phyloP scores from a whole-genome alignment of 2,329 filamentous ascomycete genomes.

The Ceratocystis smalleyi region DNA sequence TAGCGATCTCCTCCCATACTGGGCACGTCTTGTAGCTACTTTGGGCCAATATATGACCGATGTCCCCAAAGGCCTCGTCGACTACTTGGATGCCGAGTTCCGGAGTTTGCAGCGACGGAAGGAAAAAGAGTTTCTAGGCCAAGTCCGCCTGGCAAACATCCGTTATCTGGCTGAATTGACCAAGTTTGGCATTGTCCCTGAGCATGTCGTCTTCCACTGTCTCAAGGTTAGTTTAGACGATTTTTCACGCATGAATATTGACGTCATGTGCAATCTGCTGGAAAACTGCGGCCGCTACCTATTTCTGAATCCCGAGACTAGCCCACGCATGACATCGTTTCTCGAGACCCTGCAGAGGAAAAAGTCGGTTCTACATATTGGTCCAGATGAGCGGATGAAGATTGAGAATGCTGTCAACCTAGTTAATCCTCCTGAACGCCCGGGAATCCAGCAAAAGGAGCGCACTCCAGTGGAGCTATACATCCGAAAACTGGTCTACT shows the following conservation, averaged over 20 bases:
- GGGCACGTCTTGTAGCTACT: constrained; percentile 84
- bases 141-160: constrained; percentile 84
- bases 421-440: constrained; percentile 83
- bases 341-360: constrained; percentile 90
- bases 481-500: constrained; percentile 79
- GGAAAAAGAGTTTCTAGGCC: constrained; percentile 90
- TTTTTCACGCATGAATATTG: constrained; percentile 97
- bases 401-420: constrained; percentile 98
- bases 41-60: constrained; percentile 89
- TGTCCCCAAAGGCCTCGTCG: constrained; percentile 77
- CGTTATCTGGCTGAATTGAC: constrained; percentile 96
- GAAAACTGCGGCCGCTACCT: constrained; percentile 95
- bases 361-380: constrained; percentile 87
- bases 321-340: constrained; percentile 84
- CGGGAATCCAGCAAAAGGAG: constrained; percentile 93
- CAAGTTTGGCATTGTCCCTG: constrained; percentile 93
- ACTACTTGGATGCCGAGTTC: constrained; percentile 91
- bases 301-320: constrained; percentile 80
- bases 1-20: constrained; percentile 76
- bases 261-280: constrained; percentile 89
- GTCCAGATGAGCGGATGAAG: constrained; percentile 91
- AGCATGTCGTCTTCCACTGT: constrained; percentile 97
- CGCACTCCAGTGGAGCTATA: constrained; percentile 85
- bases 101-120: constrained; percentile 91
- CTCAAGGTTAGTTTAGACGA: constrained; percentile 95